phyloP scores from a whole-genome alignment of 208 protist species.

The Tritrichomonas foetus region DNA sequence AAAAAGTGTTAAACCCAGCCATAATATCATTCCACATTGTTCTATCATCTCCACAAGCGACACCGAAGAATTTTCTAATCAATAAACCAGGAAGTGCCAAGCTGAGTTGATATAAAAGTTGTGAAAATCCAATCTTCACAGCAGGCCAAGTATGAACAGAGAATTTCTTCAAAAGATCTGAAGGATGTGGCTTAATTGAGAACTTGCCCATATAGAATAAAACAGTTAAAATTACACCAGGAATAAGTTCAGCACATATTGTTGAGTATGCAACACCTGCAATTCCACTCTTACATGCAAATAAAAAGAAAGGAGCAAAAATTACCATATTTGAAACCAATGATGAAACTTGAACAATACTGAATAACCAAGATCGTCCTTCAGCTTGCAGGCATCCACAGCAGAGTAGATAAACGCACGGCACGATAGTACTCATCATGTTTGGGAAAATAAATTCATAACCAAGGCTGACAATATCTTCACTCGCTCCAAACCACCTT shows the following conservation, averaged over 20 bases:
- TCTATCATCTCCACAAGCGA: neutral
- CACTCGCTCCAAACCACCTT: slow-evolving; percentile 1
- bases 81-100: neutral
- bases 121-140: neutral
- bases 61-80: neutral
- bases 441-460: neutral
- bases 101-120: neutral
- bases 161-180: neutral
- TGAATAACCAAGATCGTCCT: neutral
- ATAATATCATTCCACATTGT: neutral
- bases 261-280: neutral
- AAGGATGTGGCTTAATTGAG: neutral
- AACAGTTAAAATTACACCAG: neutral
- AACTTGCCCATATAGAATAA: neutral
- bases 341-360: neutral
- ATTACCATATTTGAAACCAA: neutral
- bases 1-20: neutral
- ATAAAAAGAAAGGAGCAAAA: neutral
- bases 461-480: neutral
- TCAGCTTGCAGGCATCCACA: neutral
- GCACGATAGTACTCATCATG: neutral
- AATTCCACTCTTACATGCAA: neutral
- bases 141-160: neutral
- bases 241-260: neutral
- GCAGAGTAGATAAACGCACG: neutral